Percentiles rank a stretch among this genome's conserved stretches.
These are phyloP conservation scores for Verticillium tricorpus DNA, from an alignment of 2,329 filamentous ascomycete genomes.

Conservation along the genomic window DNA sequence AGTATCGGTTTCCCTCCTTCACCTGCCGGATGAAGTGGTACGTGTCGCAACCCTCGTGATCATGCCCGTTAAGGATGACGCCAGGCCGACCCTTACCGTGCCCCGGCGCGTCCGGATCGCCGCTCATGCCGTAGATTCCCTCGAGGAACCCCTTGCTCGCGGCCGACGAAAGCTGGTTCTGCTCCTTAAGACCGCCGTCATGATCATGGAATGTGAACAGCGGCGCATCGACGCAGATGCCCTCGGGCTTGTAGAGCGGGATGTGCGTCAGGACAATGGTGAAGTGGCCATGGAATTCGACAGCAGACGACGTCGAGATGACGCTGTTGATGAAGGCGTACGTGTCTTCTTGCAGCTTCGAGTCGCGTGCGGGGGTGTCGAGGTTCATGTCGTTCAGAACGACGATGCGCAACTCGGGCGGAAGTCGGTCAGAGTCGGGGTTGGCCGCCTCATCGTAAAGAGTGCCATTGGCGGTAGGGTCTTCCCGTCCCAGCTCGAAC, in stretches of 20 bases:
- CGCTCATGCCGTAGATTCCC: slow-evolving; percentile 75
- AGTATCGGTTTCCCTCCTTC: slow-evolving; percentile 32
- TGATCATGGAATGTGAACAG: slow-evolving; percentile 73
- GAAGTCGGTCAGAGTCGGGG: slow-evolving; percentile 40
- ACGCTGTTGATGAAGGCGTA: slow-evolving; percentile 72
- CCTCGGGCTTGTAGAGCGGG: slow-evolving; percentile 77
- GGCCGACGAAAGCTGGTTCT: slow-evolving; percentile 78
- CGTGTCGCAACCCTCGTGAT: slow-evolving; percentile 90
- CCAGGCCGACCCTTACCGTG: slow-evolving; percentile 66
- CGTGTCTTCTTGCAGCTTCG: slow-evolving; percentile 66
- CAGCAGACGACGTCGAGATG: slow-evolving; percentile 57
- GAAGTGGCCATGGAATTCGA: slow-evolving; percentile 60
- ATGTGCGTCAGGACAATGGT: slow-evolving; percentile 90
- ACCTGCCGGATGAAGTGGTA: slow-evolving; percentile 75
- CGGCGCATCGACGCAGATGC: slow-evolving; percentile 79
- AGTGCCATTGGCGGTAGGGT: slow-evolving; percentile 32
- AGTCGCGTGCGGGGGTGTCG: slow-evolving; percentile 70
- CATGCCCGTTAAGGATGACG: slow-evolving; percentile 86
- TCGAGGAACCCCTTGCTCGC: slow-evolving; percentile 74
- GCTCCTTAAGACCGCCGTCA: slow-evolving; percentile 73
- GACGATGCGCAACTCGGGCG: slow-evolving; percentile 73
- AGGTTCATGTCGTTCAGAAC: slow-evolving; percentile 92
- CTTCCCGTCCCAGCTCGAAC: slow-evolving; percentile 54
- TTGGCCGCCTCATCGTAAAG: slow-evolving; percentile 37
- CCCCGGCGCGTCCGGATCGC: slow-evolving; percentile 51